These are phyloP conservation scores for Escovopsis sp. DNA, from an alignment of 2,329 filamentous ascomycete genomes.

Conservation along the genomic window DNA sequence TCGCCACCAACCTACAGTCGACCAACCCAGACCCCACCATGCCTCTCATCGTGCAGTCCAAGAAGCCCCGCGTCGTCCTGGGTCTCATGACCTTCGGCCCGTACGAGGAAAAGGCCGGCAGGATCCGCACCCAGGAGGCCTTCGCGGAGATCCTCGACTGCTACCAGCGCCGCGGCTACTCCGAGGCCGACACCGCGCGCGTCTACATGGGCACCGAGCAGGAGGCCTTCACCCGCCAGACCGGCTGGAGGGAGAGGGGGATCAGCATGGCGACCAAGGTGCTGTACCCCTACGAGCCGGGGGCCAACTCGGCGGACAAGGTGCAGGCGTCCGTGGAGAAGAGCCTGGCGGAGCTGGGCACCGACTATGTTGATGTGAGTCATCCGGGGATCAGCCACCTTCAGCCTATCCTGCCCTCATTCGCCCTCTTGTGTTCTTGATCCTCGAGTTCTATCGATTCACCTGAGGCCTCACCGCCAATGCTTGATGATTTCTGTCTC, in stretches of 20 bases:
- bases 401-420: too few species aligned
- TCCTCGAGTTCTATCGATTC: too few species aligned
- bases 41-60: constrained; percentile 28
- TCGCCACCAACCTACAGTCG: too few species aligned
- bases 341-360: constrained; percentile 55
- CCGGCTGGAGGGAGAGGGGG: constrained; percentile 65
- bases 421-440: too few species aligned
- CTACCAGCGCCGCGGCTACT: constrained; percentile 65
- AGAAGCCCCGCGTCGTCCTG: constrained; percentile 58
- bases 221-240: constrained; percentile 62
- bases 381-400: too few species aligned
- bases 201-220: constrained; percentile 57
- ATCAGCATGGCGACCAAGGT: constrained; percentile 66
- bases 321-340: constrained; percentile 50
- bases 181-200: constrained; percentile 73
- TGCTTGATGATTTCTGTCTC: too few species aligned
- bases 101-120: constrained; percentile 43
- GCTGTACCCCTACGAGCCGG: constrained; percentile 43
- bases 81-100: constrained; percentile 78
- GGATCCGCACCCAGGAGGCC: constrained; percentile 51
- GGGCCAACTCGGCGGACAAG: constrained; percentile 46
- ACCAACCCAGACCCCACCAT: constrained; percentile 17
- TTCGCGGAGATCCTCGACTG: constrained; percentile 59
- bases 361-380: constrained; percentile 53
- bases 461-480: too few species aligned